Percentiles rank a stretch among this genome's conserved stretches.
Evolutionary conservation across 1,139 yeast species (phyloP).

Genomic region (Saccharomycopsis crataegensis): DNA sequence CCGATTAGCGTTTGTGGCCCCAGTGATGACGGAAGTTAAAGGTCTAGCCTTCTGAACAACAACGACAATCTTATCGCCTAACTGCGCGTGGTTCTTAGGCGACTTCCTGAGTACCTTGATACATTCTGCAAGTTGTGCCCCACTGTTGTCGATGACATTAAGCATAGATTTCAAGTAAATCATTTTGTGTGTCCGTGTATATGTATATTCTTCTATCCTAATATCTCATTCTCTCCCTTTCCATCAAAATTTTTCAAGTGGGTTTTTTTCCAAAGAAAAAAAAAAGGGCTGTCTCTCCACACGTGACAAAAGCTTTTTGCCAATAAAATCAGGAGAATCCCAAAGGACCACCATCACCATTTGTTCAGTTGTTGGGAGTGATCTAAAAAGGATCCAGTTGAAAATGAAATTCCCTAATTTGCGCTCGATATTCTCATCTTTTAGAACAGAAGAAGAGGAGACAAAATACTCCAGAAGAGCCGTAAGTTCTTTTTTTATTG

Average conservation of each 20-base stretch:
- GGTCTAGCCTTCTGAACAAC: conserved; percentile 93
- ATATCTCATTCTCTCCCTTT: background rate
- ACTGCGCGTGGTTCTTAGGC: conserved; percentile 73
- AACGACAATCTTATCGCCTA: conserved; percentile 90
- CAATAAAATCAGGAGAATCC: too few species aligned
- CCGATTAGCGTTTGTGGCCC: conserved; percentile 65
- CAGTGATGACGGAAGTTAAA: conserved; percentile 50
- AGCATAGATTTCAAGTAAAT: conserved; percentile 81
- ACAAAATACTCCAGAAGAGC: conserved; percentile 69
- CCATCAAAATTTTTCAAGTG: background rate
- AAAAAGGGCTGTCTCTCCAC: too few species aligned
- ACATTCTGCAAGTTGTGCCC: conserved; percentile 93
- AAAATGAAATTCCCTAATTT: conserved; percentile 56
- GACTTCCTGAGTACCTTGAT: conserved; percentile 89
- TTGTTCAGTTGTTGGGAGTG: background rate
- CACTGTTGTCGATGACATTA: conserved; percentile 90
- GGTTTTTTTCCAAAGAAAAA: too few species aligned
- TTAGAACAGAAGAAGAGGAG: conserved; percentile 82
- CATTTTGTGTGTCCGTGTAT: conserved; percentile 36
- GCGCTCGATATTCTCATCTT: conserved; percentile 71
- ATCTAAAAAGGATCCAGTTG: background rate
- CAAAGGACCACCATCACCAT: too few species aligned
- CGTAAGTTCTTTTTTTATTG: conserved; percentile 27
- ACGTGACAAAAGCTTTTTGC: too few species aligned
- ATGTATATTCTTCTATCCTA: background rate